Evolutionary conservation across 2,329 filamentous ascomycete genomes (phyloP).

Genomic region (Paracorniculantispora psalliotae): DNA sequence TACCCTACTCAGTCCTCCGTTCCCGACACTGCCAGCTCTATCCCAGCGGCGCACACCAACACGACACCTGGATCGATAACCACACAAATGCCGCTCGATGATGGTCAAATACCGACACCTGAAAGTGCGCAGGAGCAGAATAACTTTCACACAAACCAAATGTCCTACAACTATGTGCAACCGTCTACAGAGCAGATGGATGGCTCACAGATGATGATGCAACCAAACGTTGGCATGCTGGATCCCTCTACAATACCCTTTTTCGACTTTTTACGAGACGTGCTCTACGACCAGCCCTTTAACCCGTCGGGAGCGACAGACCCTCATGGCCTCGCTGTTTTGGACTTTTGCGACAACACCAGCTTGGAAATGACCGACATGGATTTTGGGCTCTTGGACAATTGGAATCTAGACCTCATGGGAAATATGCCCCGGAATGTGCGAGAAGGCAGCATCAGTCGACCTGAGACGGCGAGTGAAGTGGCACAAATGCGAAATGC

Average conservation of each 20-base stretch:
- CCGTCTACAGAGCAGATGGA: slow-evolving; percentile 1
- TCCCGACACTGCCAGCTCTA: slow-evolving; percentile 17
- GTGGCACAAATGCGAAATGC: slow-evolving; percentile 42
- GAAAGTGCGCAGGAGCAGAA: slow-evolving; percentile 22
- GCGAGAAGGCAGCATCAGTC: slow-evolving; percentile 19
- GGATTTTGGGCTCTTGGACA: slow-evolving; percentile 46
- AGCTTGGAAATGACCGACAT: slow-evolving; percentile 48
- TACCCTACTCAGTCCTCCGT: background rate
- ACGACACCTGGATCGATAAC: slow-evolving; percentile 24
- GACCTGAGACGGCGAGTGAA: slow-evolving; percentile 35
- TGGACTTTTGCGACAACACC: slow-evolving; percentile 46
- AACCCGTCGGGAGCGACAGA: slow-evolving; percentile 33
- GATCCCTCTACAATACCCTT: slow-evolving; percentile 38
- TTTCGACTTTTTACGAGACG: slow-evolving; percentile 46
- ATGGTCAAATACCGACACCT: slow-evolving; percentile 30
- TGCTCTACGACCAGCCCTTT: slow-evolving; percentile 43
- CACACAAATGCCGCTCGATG: slow-evolving; percentile 27
- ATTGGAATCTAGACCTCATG: slow-evolving; percentile 41
- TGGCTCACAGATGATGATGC: slow-evolving; percentile 15
- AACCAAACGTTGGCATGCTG: slow-evolving; percentile 16
- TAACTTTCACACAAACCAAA: slow-evolving; percentile 14
- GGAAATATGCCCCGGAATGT: slow-evolving; percentile 8
- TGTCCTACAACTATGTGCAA: background rate
- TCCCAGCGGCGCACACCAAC: slow-evolving; percentile 17
- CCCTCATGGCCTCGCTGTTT: slow-evolving; percentile 37